Conservation (phyloP, 2,329 filamentous ascomycete genomes). For the Leptographium galeiforme region DNA sequence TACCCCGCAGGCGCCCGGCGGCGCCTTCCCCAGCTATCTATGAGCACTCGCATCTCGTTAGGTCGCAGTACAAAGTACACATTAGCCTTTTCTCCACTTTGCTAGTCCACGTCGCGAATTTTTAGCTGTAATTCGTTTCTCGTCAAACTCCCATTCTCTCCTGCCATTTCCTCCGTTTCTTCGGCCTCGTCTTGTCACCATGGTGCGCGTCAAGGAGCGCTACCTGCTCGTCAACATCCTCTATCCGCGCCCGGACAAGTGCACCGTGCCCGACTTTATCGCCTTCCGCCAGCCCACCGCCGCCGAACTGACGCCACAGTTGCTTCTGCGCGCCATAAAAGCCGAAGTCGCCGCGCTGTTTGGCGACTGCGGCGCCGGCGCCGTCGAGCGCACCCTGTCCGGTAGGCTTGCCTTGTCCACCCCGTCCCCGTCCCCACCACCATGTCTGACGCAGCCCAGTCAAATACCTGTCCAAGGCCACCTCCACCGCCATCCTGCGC, state of each 20-base stretch:
- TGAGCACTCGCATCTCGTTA: too few relatives aligned
- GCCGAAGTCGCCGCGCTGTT: constrained; percentile 60
- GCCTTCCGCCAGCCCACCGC: constrained; percentile 69
- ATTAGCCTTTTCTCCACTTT: too few relatives aligned
- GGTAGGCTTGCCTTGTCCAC: constrained; percentile 30
- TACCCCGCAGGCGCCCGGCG: neutral
- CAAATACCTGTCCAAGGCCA: constrained; percentile 86
- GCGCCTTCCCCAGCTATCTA: neutral
- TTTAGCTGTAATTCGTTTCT: too few relatives aligned
- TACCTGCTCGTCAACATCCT: constrained; percentile 93
- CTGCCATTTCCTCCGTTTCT: too few relatives aligned
- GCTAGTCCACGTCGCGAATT: too few relatives aligned
- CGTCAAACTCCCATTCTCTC: too few relatives aligned
- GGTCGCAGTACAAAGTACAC: too few relatives aligned
- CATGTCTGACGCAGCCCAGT: constrained; percentile 34
- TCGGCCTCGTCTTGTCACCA: constrained; percentile 39
- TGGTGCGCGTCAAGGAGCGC: constrained; percentile 94
- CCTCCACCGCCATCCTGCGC: constrained; percentile 82
- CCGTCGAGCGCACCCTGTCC: constrained; percentile 53
- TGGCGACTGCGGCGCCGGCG: constrained; percentile 78
- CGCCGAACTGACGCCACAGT: constrained; percentile 51
- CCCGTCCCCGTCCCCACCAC: neutral
- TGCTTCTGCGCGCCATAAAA: constrained; percentile 57
- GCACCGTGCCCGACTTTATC: constrained; percentile 44
- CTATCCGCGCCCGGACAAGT: constrained; percentile 47